Percentiles rank a stretch among this genome's conserved stretches.
phyloP scores from a whole-genome alignment of 768 basidiomycete species.

The Boletellus ananiceps region DNA sequence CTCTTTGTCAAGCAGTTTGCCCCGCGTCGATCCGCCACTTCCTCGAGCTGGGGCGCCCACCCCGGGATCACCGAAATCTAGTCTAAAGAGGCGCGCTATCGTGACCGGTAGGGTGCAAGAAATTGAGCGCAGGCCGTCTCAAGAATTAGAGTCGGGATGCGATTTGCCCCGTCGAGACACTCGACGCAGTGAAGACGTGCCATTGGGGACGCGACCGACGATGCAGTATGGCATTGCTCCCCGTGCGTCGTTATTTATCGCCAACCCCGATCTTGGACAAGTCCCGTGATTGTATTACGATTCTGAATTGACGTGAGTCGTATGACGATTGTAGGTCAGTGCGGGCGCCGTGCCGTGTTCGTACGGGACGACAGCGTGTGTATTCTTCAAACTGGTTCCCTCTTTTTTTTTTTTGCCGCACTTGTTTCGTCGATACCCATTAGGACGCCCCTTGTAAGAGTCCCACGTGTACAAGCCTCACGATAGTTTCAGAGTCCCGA shows the following conservation, averaged over 20 bases:
- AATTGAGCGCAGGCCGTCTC: conserved; percentile 58
- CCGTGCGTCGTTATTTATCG: conserved; percentile 61
- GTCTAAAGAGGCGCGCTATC: conserved; percentile 9
- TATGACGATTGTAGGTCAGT: background rate
- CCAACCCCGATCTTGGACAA: conserved; percentile 49
- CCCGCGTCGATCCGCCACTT: conserved; percentile 17
- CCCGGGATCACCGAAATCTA: background rate
- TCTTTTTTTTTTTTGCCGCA: background rate
- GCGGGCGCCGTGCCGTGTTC: conserved; percentile 6
- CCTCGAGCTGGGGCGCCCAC: conserved; percentile 1
- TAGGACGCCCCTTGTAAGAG: too few relatives aligned
- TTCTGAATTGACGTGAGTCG: conserved; percentile 1
- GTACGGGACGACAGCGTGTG: conserved; percentile 2
- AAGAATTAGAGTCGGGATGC: conserved; percentile 41
- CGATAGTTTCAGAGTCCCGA: too few relatives aligned
- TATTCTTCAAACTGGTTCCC: background rate
- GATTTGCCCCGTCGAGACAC: conserved; percentile 36
- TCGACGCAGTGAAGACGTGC: conserved; percentile 39
- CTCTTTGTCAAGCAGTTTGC: conserved; percentile 6
- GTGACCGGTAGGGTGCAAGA: conserved; percentile 53
- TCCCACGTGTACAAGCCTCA: too few relatives aligned
- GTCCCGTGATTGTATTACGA: conserved; percentile 10
- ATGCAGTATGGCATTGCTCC: conserved; percentile 66
- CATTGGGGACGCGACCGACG: conserved; percentile 35
- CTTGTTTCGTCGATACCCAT: conserved; percentile 5